Percentiles rank a stretch among this genome's conserved stretches.
Evolutionary conservation across 2,329 filamentous ascomycete genomes (phyloP).

Genomic region (Onygena corvina): DNA sequence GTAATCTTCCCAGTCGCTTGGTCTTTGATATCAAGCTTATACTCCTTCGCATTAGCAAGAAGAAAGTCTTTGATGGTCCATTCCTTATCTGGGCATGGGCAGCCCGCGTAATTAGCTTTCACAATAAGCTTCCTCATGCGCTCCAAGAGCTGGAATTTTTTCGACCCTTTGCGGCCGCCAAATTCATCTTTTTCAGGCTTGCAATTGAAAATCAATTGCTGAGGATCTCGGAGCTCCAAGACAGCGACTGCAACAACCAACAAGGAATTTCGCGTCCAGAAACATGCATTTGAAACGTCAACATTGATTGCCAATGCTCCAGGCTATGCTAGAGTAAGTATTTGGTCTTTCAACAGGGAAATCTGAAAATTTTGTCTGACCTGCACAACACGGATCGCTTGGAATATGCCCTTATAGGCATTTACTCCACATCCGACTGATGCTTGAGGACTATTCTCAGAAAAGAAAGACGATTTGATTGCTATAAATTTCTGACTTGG

Average conservation of each 20-base stretch:
- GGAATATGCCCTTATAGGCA: conserved; percentile 80
- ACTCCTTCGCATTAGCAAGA: conserved; percentile 31
- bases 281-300: conserved; percentile 82
- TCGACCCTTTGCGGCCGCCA: conserved; percentile 19
- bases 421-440: conserved; percentile 56
- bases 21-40: conserved; percentile 34
- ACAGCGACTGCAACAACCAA: conserved; percentile 27
- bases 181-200: conserved; percentile 18
- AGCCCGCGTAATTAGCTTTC: conserved; percentile 27
- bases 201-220: conserved; percentile 22
- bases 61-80: conserved; percentile 44
- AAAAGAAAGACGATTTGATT: conserved; percentile 77
- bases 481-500: conserved; percentile 55
- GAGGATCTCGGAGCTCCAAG: conserved; percentile 23
- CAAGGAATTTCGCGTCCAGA: conserved; percentile 51
- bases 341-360: conserved; percentile 15
- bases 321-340: conserved; percentile 28
- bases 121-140: conserved; percentile 30
- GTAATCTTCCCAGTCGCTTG: conserved; percentile 31
- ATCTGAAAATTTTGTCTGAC: conserved; percentile 24
- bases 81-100: conserved; percentile 26
- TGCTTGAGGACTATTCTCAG: conserved; percentile 37
- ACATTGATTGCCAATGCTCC: conserved; percentile 69
- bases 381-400: conserved; percentile 66
- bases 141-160: conserved; percentile 20